These are phyloP conservation scores for Metschnikowia matae DNA, from an alignment of 805 yeast species.

Conservation along the genomic window DNA sequence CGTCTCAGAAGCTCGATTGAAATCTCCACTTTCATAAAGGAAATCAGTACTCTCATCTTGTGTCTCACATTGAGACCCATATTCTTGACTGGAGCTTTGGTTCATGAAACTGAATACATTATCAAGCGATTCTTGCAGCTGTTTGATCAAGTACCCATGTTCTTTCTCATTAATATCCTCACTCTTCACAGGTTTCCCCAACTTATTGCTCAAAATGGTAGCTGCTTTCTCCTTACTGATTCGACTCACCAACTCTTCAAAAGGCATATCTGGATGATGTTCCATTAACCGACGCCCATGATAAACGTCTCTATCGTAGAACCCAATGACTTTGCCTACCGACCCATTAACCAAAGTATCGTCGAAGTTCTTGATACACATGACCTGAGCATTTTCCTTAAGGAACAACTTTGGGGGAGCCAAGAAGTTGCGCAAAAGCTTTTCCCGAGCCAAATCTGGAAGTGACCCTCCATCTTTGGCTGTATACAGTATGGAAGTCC, in stretches of 20 bases:
- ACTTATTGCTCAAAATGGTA: conserved; percentile 10
- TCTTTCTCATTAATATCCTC: conserved; percentile 14
- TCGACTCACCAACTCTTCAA: conserved; percentile 19
- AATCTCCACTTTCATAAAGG: neutral
- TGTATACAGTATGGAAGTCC: conserved; percentile 42
- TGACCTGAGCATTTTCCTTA: conserved; percentile 88
- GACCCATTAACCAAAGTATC: conserved; percentile 90
- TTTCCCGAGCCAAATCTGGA: conserved; percentile 21
- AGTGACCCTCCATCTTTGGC: conserved; percentile 33
- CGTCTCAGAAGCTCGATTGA: neutral
- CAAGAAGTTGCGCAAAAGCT: conserved; percentile 15
- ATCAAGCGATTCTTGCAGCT: conserved; percentile 9
- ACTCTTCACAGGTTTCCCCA: neutral
- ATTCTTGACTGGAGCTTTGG: neutral
- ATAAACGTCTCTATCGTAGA: conserved; percentile 43
- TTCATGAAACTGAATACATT: conserved; percentile 14
- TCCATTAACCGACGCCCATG: conserved; percentile 20
- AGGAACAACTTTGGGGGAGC: conserved; percentile 28
- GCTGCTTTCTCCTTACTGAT: conserved; percentile 8
- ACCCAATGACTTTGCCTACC: conserved; percentile 68
- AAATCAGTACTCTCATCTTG: neutral
- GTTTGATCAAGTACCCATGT: neutral
- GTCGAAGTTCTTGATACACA: conserved; percentile 75
- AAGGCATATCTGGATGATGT: conserved; percentile 18
- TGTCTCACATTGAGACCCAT: neutral